Evolutionary conservation across 2,329 filamentous ascomycete genomes (phyloP).

Genomic region (Plenodomus lindquistii): DNA sequence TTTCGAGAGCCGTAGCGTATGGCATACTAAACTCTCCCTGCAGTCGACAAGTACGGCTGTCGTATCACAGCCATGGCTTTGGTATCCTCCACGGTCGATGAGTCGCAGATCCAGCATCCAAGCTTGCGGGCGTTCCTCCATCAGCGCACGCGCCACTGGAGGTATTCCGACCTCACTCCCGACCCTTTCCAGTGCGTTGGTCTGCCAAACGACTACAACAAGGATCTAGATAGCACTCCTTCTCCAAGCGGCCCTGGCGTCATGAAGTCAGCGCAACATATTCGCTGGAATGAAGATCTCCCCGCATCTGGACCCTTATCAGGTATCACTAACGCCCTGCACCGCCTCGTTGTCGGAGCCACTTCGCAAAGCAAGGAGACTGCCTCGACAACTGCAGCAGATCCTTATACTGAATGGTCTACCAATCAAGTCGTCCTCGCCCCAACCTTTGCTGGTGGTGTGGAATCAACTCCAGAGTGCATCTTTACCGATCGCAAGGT

Average conservation of each 20-base stretch:
- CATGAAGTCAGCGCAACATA: constrained; percentile 3
- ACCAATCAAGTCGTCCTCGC: constrained; percentile 38
- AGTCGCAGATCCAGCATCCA: constrained; percentile 27
- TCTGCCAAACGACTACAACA: constrained; percentile 25
- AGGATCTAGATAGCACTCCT: not conserved
- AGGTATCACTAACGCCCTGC: constrained; percentile 9
- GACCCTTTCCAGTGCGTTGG: constrained; percentile 26
- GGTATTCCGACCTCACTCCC: constrained; percentile 14
- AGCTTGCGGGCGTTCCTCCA: constrained; percentile 35
- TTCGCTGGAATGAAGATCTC: constrained; percentile 18
- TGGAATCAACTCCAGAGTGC: constrained; percentile 61
- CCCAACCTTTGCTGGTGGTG: constrained; percentile 66
- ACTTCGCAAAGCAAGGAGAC: not conserved
- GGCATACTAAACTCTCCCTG: constrained; percentile 33
- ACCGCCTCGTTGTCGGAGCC: constrained; percentile 7
- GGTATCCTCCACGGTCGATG: constrained; percentile 25
- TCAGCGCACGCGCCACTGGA: constrained; percentile 40
- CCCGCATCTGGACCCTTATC: not conserved
- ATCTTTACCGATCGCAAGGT: constrained; percentile 60
- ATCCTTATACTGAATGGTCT: constrained; percentile 11
- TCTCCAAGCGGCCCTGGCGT: not conserved
- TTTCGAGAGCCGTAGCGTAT: constrained; percentile 47
- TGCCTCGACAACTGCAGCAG: not conserved
- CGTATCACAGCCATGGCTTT: constrained; percentile 40
- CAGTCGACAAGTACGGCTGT: constrained; percentile 30